Base-by-base conservation (phyloP, 345 rosid species). In the Boechera stricta region DNA sequence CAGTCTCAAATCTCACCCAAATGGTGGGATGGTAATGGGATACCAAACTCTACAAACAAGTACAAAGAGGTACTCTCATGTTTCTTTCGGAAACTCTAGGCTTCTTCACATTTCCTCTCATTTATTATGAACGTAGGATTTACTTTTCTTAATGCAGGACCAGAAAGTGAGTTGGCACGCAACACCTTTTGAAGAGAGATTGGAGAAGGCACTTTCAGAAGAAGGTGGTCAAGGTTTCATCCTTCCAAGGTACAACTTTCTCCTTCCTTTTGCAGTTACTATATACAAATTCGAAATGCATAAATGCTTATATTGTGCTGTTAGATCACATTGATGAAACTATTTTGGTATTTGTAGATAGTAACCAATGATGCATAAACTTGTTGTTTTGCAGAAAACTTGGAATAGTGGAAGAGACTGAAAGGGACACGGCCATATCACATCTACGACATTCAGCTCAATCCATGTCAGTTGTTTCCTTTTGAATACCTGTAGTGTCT, bases 21-120 rank as follows among this genome's bases (percentile, higher is more conserved):
- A 84, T 89, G 95, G 91, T 92, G 98, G 98, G 97, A 90, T 83
- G 98, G 98, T 38, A 94, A 94, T 77, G 98, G 98, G 63, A 94
- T 92, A 74, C 98, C 98, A 44, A 92, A 94, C 80, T 90, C 98
- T 33, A 94, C 97, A 41, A 94, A 84, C 79, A 94, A 92, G 77
- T 94, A 94, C 84, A 92, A 90, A 85, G 98, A 94, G 94, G 98
- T 94, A 83, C 38, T 61, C 52, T 55, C 35, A 11, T 16, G 13
- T 54, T 71, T 29, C 54, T 11, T 41, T 47, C 48, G n/a, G 10
- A 53, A 10, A 18, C 66, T 44, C n/a, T 32, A 15, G 1, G 33
- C 36, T 49, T 49, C 41, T 67, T 35, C 54, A 10, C 24, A 58
- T 62, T 57, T 33, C 4, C 24, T 48, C 31, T 4, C 49, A 2